Conservation (phyloP, 129 eudicot genomes). For the Artemisia tridentata region DNA sequence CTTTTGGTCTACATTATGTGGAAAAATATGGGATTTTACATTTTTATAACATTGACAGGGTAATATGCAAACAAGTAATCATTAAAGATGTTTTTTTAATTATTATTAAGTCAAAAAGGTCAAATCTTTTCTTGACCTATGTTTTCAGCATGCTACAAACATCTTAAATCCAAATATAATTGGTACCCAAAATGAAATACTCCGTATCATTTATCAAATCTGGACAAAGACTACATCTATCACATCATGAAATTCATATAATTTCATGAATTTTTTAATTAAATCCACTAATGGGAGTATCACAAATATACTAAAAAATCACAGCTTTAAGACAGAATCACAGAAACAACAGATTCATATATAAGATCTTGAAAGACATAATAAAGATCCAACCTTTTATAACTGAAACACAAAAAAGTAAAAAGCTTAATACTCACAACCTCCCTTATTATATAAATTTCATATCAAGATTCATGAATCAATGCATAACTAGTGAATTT, state of each 20-base stretch:
- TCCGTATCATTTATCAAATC: conserved; percentile 17
- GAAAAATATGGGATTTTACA: conserved; percentile 5
- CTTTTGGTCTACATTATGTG: conserved; percentile 8
- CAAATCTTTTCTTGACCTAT: conserved; percentile 31
- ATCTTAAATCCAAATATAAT: conserved; percentile 18
- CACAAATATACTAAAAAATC: conserved; percentile 15
- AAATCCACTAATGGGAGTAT: conserved; percentile 6
- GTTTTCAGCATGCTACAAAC: conserved; percentile 17
- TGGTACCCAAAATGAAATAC: conserved; percentile 15
- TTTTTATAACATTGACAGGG: background rate
- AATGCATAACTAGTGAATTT: conserved; percentile 12
- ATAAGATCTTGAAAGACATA: conserved; percentile 31
- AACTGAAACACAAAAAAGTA: conserved; percentile 15
- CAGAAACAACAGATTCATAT: conserved; percentile 16
- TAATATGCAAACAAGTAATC: background rate
- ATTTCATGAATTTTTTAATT: background rate
- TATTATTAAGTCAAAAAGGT: conserved; percentile 1
- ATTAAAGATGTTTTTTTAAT: background rate
- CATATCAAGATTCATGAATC: conserved; percentile 29
- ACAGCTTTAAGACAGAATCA: conserved; percentile 22
- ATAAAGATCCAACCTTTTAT: conserved; percentile 13
- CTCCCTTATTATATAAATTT: conserved; percentile 15
- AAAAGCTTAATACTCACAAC: conserved; percentile 8
- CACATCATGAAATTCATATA: conserved; percentile 21
- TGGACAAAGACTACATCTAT: conserved; percentile 18